phyloP scores from a whole-genome alignment of 2,329 filamentous ascomycete species.

The Diplodia intermedia region DNA sequence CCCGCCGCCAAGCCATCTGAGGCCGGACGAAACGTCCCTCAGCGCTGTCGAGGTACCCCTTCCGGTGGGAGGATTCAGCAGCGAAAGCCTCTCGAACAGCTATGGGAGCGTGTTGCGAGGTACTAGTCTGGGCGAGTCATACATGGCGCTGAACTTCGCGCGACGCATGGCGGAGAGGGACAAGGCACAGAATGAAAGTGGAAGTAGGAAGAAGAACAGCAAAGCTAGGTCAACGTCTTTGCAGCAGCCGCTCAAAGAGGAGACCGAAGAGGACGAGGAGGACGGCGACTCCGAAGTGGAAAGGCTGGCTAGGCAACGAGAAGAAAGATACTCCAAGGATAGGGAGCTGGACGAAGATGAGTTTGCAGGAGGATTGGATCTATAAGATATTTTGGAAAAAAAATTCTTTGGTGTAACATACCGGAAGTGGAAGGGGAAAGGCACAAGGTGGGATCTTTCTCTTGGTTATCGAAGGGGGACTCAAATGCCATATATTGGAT shows the following conservation, averaged over 20 bases:
- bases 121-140: slow-evolving; percentile 29
- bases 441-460: neutral
- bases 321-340: slow-evolving; percentile 8
- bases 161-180: slow-evolving; percentile 29
- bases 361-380: slow-evolving; percentile 24
- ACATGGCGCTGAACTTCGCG: slow-evolving; percentile 32
- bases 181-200: neutral
- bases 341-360: slow-evolving; percentile 20
- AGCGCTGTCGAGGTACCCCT: slow-evolving; percentile 30
- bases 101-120: slow-evolving; percentile 17
- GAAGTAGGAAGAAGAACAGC: neutral
- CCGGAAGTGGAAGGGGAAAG: neutral
- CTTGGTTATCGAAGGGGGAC: neutral
- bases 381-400: neutral
- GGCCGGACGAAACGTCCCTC: slow-evolving; percentile 19
- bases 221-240: neutral
- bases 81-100: slow-evolving; percentile 13
- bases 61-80: slow-evolving; percentile 31
- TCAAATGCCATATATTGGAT: neutral
- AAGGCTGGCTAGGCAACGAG: slow-evolving; percentile 5
- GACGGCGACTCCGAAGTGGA: slow-evolving; percentile 7
- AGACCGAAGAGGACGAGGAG: slow-evolving; percentile 10
- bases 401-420: no score
- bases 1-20: slow-evolving; percentile 24
- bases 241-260: slow-evolving; percentile 10